Evolutionary conservation across 2,329 filamentous ascomycete genomes (phyloP).

Genomic region (Dactylonectria macrodidyma): DNA sequence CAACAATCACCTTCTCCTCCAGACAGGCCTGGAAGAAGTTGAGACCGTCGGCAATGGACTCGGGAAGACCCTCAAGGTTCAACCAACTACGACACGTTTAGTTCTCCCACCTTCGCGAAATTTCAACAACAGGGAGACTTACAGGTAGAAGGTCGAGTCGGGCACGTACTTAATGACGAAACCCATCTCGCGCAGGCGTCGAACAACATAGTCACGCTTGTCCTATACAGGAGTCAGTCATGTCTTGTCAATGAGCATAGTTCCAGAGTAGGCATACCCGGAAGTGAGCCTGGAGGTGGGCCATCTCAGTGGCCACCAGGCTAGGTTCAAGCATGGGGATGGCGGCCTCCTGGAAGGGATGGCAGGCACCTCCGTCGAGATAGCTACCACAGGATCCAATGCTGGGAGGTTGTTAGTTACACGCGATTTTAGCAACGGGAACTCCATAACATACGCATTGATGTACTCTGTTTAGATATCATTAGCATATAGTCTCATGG

Average conservation of each 20-base stretch:
- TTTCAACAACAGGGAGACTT: constrained; percentile 50
- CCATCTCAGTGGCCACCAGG: constrained; percentile 88
- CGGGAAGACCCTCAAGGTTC: constrained; percentile 78
- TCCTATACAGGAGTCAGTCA: constrained; percentile 60
- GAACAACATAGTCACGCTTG: constrained; percentile 93
- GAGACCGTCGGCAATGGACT: constrained; percentile 89
- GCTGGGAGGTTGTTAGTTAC: constrained; percentile 51
- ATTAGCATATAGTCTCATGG: constrained; percentile 25
- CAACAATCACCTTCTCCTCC: constrained; percentile 94
- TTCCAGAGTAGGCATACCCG: constrained; percentile 59
- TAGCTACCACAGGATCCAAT: constrained; percentile 95
- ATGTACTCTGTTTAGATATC: constrained; percentile 78
- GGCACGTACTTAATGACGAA: constrained; percentile 89
- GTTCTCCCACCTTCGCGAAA: neutral
- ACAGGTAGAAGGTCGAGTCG: constrained; percentile 95
- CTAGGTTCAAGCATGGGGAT: constrained; percentile 92
- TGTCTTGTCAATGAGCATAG: neutral
- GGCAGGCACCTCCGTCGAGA: constrained; percentile 94
- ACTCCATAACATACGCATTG: constrained; percentile 71
- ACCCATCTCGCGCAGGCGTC: constrained; percentile 85
- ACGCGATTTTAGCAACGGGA: neutral
- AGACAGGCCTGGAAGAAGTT: constrained; percentile 98
- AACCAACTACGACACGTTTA: constrained; percentile 59
- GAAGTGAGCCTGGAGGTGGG: constrained; percentile 91
- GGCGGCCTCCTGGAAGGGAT: constrained; percentile 95